A percentile compares a stretch with the other conserved stretches of the same genome.
Conservation (phyloP, 495 filamentous ascomycete species). For the Penicillium cinerascens region DNA sequence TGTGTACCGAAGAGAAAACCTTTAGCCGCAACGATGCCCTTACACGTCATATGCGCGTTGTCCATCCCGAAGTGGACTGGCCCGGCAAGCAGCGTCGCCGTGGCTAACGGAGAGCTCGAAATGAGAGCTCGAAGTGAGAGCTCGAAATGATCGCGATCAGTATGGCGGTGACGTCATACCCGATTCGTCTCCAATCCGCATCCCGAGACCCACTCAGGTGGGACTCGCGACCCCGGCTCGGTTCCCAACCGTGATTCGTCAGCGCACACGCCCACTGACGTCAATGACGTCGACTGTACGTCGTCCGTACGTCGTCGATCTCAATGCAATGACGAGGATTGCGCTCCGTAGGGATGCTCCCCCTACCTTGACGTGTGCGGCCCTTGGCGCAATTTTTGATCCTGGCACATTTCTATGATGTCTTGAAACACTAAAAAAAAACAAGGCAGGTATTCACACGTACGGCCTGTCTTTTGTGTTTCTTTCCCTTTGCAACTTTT, state of each 20-base stretch:
- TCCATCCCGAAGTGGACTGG: conserved; percentile 81
- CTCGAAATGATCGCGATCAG: too few species aligned
- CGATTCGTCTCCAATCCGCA: too few species aligned
- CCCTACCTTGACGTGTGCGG: conserved; percentile 18
- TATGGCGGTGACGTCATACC: too few species aligned
- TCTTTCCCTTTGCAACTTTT: conserved; percentile 20
- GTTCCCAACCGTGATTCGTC: background rate
- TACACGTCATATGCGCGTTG: conserved; percentile 87
- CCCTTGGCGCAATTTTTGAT: conserved; percentile 11
- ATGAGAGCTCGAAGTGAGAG: too few species aligned
- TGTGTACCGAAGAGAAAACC: conserved; percentile 96
- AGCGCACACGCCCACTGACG: background rate
- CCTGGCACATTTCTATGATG: conserved; percentile 8
- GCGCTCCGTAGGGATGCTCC: background rate
- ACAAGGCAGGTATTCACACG: conserved; percentile 14
- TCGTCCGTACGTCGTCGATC: background rate
- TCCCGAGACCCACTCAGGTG: background rate
- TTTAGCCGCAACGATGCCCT: conserved; percentile 91
- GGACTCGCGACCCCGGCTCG: too few species aligned
- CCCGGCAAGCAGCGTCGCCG: conserved; percentile 59
- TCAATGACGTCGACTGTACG: background rate
- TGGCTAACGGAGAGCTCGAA: conserved; percentile 28
- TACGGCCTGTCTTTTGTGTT: conserved; percentile 17
- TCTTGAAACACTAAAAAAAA: background rate
- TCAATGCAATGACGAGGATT: background rate